phyloP scores from a whole-genome alignment of 306 rosid genomes.

The Morella rubra region DNA sequence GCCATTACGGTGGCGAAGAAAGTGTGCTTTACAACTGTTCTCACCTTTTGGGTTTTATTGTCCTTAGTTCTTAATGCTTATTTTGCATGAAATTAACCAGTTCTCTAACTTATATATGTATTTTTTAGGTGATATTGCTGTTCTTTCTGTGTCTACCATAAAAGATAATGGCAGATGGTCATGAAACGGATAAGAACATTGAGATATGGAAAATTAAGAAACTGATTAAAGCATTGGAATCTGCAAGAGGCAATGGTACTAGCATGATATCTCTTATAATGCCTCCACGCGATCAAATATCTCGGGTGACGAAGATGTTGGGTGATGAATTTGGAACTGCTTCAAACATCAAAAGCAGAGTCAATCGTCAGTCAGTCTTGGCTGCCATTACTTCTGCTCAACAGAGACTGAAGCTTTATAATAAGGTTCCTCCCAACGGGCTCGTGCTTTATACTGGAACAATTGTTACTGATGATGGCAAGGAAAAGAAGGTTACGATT shows the following conservation, averaged over 20 bases:
- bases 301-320: conserved; percentile 12
- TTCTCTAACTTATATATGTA: neutral
- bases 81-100: neutral
- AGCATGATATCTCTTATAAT: conserved; percentile 17
- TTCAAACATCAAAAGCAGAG: conserved; percentile 17
- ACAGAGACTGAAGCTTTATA: conserved; percentile 14
- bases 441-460: conserved; percentile 15
- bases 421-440: conserved; percentile 16
- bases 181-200: conserved; percentile 10
- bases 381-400: conserved; percentile 17
- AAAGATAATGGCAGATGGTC: conserved; percentile 9
- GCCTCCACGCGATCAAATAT: conserved; percentile 14
- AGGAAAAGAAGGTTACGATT: conserved; percentile 15
- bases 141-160: neutral
- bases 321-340: conserved; percentile 15
- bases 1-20: neutral
- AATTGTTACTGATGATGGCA: conserved; percentile 13
- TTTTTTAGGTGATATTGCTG: neutral
- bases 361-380: conserved; percentile 14
- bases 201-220: conserved; percentile 18
- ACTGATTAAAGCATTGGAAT: conserved; percentile 10
- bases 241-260: conserved; percentile 17
- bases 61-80: neutral
- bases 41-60: neutral
- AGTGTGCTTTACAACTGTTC: neutral